A percentile compares a stretch with the other conserved stretches of the same genome.
Conservation (phyloP, 345 rosid species). For the Clausena lansium region DNA sequence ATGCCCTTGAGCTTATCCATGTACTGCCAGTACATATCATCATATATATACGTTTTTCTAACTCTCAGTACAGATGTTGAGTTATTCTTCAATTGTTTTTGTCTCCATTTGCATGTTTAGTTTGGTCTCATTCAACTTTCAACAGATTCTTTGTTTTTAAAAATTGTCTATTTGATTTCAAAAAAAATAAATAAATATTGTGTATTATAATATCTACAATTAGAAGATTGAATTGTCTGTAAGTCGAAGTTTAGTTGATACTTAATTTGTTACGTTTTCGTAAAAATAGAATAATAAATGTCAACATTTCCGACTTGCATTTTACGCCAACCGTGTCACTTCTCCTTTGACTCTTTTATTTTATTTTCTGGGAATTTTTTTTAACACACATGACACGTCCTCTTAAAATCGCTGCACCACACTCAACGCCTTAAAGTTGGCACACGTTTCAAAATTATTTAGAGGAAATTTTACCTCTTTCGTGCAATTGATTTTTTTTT, state of each 20-base stretch:
- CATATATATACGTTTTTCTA: background rate
- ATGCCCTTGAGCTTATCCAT: too few relatives aligned
- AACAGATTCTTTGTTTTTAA: background rate
- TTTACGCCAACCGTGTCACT: too few relatives aligned
- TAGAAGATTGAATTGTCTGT: background rate
- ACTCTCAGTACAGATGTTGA: background rate
- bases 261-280: background rate
- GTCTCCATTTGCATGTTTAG: conserved; percentile 1
- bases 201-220: background rate
- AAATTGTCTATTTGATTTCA: too few relatives aligned
- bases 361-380: too few relatives aligned
- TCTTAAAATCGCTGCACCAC: too few relatives aligned
- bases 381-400: too few relatives aligned
- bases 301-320: background rate
- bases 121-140: background rate
- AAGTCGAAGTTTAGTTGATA: background rate
- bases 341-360: too few relatives aligned
- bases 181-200: background rate
- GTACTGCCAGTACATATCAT: background rate
- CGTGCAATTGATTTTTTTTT: too few relatives aligned
- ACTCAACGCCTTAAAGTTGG: too few relatives aligned
- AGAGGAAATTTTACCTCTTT: too few relatives aligned
- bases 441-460: too few relatives aligned
- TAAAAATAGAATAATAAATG: background rate
- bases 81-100: background rate